These are phyloP conservation scores for Entomortierella beljakovae DNA, from an alignment of 192 early-diverging fungal genomes.

Conservation along the genomic window DNA sequence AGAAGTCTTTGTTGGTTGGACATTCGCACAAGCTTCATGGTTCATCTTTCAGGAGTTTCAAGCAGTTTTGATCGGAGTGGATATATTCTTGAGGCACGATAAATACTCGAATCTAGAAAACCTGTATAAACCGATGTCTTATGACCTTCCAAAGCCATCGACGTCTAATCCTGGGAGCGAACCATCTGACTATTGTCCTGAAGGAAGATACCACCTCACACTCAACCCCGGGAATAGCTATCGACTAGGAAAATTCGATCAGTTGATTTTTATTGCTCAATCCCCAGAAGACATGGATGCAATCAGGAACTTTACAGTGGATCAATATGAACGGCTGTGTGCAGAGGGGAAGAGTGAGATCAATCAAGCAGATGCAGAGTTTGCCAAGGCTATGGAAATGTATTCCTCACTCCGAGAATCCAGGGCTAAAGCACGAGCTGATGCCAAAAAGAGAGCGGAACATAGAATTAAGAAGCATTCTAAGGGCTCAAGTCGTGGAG, in stretches of 20 bases:
- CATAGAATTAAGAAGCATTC: slow-evolving; percentile 1
- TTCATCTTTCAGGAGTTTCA: slow-evolving; percentile 52
- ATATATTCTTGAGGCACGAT: slow-evolving; percentile 31
- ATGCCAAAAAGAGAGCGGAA: slow-evolving; percentile 16
- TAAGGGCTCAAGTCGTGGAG: neutral
- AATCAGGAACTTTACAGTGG: slow-evolving; percentile 42
- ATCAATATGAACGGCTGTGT: slow-evolving; percentile 37
- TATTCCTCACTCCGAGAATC: slow-evolving; percentile 21
- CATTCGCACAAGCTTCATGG: slow-evolving; percentile 70
- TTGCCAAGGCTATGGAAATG: slow-evolving; percentile 29
- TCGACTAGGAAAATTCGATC: slow-evolving; percentile 55
- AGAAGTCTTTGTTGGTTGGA: slow-evolving; percentile 65
- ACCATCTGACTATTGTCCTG: neutral
- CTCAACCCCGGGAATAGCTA: slow-evolving; percentile 73
- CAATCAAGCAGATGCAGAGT: slow-evolving; percentile 13
- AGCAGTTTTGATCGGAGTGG: slow-evolving; percentile 38
- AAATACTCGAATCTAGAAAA: neutral
- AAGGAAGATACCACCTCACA: slow-evolving; percentile 54
- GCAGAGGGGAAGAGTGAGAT: slow-evolving; percentile 18
- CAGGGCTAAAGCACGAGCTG: slow-evolving; percentile 18
- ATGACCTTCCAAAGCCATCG: neutral
- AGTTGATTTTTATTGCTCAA: slow-evolving; percentile 67
- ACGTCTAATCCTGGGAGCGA: neutral
- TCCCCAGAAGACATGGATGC: slow-evolving; percentile 57
- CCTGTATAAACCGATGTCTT: neutral